Percentiles rank a stretch among this genome's conserved stretches.
phyloP scores from a whole-genome alignment of 306 rosid genomes.

The Trifolium fragiferum region DNA sequence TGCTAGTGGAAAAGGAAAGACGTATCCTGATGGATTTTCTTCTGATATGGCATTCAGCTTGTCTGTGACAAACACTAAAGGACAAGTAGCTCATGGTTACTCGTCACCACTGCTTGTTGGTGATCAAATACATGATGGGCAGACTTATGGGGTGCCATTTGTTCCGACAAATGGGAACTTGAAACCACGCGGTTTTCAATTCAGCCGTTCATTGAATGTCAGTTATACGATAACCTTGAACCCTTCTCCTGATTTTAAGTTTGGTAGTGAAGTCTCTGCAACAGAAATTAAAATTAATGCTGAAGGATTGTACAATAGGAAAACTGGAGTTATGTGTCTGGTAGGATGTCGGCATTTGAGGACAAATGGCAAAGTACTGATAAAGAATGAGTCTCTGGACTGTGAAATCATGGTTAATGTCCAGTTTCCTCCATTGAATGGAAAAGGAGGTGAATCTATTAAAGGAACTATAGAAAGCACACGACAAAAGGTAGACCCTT shows the following conservation, averaged over 20 bases:
- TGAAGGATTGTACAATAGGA: conserved; percentile 78
- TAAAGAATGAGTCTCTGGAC: conserved; percentile 61
- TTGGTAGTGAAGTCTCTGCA: conserved; percentile 41
- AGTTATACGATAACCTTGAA: conserved; percentile 67
- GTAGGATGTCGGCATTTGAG: conserved; percentile 69
- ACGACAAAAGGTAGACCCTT: conserved; percentile 62
- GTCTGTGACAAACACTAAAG: conserved; percentile 59
- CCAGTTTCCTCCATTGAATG: conserved; percentile 70
- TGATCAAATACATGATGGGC: conserved; percentile 49
- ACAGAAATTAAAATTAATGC: conserved; percentile 61
- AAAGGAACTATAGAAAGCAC: conserved; percentile 79
- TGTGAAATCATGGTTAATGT: conserved; percentile 65
- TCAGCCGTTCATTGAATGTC: conserved; percentile 51
- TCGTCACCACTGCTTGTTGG: conserved; percentile 65
- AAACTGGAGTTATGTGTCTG: conserved; percentile 73
- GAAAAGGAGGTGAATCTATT: conserved; percentile 50
- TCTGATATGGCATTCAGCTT: conserved; percentile 70
- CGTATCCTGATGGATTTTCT: conserved; percentile 68
- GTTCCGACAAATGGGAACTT: conserved; percentile 22
- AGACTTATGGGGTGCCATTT: conserved; percentile 41
- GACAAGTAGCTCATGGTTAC: conserved; percentile 67
- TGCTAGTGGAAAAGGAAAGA: conserved; percentile 53
- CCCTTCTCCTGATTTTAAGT: conserved; percentile 50
- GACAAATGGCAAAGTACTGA: conserved; percentile 44
- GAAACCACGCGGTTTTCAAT: conserved; percentile 30